Evolutionary conservation across 2,329 filamentous ascomycete genomes (phyloP).

Genomic region (Rutstroemia sydowiana): DNA sequence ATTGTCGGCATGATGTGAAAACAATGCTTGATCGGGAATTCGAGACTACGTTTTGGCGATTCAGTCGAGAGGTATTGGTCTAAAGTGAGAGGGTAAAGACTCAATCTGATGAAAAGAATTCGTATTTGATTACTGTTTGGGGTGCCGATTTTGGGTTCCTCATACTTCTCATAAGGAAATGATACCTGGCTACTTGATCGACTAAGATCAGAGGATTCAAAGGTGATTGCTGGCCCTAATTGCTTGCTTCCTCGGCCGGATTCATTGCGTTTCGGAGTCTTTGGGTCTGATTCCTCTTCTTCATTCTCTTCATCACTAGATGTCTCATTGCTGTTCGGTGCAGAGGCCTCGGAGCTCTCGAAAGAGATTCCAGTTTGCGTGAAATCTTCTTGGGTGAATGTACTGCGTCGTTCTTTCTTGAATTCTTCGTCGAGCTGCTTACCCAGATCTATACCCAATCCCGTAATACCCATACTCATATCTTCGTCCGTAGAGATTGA

Average conservation of each 20-base stretch:
- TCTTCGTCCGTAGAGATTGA: neutral
- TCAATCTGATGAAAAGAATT: slow-evolving; percentile 42
- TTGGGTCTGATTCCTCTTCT: neutral
- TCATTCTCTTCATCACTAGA: neutral
- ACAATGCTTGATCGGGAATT: slow-evolving; percentile 42
- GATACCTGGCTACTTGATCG: too few relatives aligned
- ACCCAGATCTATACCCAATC: slow-evolving; percentile 4
- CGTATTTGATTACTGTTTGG: slow-evolving; percentile 1
- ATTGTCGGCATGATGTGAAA: slow-evolving; percentile 53
- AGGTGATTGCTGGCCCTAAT: too few relatives aligned
- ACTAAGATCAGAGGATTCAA: too few relatives aligned
- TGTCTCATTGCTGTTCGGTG: neutral
- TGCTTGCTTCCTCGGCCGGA: too few relatives aligned
- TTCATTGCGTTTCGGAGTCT: too few relatives aligned
- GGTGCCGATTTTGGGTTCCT: neutral
- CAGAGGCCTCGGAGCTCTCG: neutral
- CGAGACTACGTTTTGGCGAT: slow-evolving; percentile 11
- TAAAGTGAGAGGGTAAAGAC: slow-evolving; percentile 54
- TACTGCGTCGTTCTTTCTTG: neutral
- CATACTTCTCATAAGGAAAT: neutral
- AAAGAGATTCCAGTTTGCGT: neutral
- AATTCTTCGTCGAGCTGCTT: slow-evolving; percentile 3
- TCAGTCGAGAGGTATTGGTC: slow-evolving; percentile 47
- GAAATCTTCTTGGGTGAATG: neutral
- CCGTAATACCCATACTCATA: neutral